phyloP scores from a whole-genome alignment of 176 grass and related monocot genomes.

The Triticum monococcum region DNA sequence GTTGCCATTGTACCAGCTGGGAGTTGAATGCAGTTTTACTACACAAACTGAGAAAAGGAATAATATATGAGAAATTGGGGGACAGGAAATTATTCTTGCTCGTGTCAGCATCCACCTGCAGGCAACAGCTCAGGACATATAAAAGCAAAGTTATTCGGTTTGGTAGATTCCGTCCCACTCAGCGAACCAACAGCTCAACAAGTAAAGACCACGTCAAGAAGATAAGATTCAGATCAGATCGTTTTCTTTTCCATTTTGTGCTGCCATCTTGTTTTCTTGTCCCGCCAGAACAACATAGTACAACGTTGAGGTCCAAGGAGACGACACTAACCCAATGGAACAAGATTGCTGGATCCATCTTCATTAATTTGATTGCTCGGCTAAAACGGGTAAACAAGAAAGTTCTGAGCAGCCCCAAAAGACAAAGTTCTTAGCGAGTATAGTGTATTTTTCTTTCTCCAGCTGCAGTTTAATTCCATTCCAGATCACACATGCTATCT shows the following conservation, averaged over 20 bases:
- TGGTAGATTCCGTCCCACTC: conserved; percentile 27
- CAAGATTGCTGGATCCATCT: background rate
- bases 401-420: too few relatives aligned
- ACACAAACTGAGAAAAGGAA: background rate
- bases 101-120: conserved; percentile 28
- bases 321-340: background rate
- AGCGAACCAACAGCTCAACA: conserved; percentile 14
- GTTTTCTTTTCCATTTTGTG: background rate
- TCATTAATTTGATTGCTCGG: conserved; percentile 29
- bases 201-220: background rate
- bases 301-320: conserved; percentile 5
- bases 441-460: background rate
- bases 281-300: background rate
- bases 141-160: conserved; percentile 40
- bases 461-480: conserved; percentile 9
- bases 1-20: conserved; percentile 12
- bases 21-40: conserved; percentile 32
- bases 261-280: background rate
- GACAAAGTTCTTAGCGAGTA: background rate
- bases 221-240: background rate
- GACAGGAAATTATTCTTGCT: conserved; percentile 9
- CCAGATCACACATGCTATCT: conserved; percentile 15
- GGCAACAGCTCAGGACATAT: conserved; percentile 19
- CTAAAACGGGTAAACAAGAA: background rate
- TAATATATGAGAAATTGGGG: background rate